Evolutionary conservation across 768 basidiomycete species (phyloP), one percentile per base, ranked within the genome.

Genomic region (Amanita pseudoporphyria): DNA sequence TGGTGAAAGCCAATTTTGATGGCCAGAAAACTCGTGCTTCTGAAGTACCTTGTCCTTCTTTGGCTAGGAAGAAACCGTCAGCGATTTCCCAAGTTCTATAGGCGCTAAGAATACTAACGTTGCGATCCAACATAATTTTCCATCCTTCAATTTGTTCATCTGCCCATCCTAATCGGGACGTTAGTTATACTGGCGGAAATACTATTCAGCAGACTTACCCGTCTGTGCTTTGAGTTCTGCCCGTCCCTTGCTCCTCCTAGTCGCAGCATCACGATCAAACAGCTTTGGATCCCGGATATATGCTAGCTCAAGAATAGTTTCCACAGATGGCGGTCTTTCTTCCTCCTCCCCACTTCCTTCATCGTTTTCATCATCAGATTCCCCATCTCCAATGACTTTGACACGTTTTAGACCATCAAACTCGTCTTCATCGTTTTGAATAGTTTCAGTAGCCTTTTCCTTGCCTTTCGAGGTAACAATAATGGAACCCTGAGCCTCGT

Each of bases 121-220:
- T 84, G 56, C 84, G 69, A 51, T 97, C 94, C 51, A 96, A 63
- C 84, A 95, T 90, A 49, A 87, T 81, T 50, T 67, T 77, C 92
- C 92, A 96, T 0, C 92, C 93, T 63, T 96, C 92, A 22, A 96
- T 81, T 60, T 95, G 92, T 56, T 85, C 85, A 58, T 96, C 81
- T 9, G 62, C 69, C 81, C 84, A 87, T 9, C 84, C 84, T 84
- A 47, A 22, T 6, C 9, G 5, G 32, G 31, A 24, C 19, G 48
- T 16, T 24, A 51, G 33, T 6, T 16, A 43, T 9, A 16, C 16
- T 22, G 16, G 13, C 13, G 31, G n/a, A 49, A 31, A 26, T 6
- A 13, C 6, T 12, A 13, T 6, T 14, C 43, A 45, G 40, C 22
- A 0, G 13, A 56, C 68, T 54, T 54, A 75, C 87, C 82, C 31